phyloP scores from a whole-genome alignment of 2,329 filamentous ascomycete species.

The Trichoderma koningiopsis region DNA sequence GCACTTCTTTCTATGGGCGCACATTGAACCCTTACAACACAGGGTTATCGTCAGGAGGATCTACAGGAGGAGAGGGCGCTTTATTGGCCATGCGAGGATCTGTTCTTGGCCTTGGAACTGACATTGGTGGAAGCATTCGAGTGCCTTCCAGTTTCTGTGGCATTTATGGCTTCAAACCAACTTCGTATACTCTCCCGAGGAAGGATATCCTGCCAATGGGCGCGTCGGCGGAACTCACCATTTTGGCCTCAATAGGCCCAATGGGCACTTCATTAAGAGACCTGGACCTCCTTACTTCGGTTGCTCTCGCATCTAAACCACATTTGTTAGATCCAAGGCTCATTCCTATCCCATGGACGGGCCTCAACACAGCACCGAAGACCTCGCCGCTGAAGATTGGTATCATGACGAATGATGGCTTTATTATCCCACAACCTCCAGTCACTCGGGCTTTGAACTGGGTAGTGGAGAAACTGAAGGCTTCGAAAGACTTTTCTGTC shows the following conservation, averaged over 20 bases:
- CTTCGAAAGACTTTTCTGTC: slow-evolving; percentile 13
- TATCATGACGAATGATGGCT: slow-evolving; percentile 44
- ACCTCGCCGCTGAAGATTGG: slow-evolving; percentile 42
- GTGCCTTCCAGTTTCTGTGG: slow-evolving; percentile 45
- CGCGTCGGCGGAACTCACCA: slow-evolving; percentile 37
- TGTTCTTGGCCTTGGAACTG: slow-evolving; percentile 42
- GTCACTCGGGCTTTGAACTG: slow-evolving; percentile 41
- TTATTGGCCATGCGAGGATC: slow-evolving; percentile 44
- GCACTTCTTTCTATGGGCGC: slow-evolving; percentile 59
- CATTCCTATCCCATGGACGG: slow-evolving; percentile 39
- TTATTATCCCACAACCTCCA: slow-evolving; percentile 43
- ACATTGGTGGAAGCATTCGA: slow-evolving; percentile 43
- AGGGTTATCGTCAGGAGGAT: slow-evolving; percentile 61
- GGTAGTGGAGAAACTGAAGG: slow-evolving; percentile 34
- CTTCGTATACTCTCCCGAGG: slow-evolving; percentile 38
- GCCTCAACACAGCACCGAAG: slow-evolving; percentile 27
- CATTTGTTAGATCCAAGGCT: slow-evolving; percentile 38
- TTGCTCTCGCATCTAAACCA: slow-evolving; percentile 32
- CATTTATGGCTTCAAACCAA: slow-evolving; percentile 47
- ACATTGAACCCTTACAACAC: slow-evolving; percentile 63
- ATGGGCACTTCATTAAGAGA: slow-evolving; percentile 39
- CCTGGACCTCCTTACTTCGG: slow-evolving; percentile 40
- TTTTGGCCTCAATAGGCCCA: slow-evolving; percentile 40
- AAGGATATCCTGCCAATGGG: slow-evolving; percentile 27
- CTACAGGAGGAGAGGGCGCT: slow-evolving; percentile 57